Evolutionary conservation across 1,284 basidiomycete genomes (phyloP).

Genomic region (Ceratobasidium sp.): DNA sequence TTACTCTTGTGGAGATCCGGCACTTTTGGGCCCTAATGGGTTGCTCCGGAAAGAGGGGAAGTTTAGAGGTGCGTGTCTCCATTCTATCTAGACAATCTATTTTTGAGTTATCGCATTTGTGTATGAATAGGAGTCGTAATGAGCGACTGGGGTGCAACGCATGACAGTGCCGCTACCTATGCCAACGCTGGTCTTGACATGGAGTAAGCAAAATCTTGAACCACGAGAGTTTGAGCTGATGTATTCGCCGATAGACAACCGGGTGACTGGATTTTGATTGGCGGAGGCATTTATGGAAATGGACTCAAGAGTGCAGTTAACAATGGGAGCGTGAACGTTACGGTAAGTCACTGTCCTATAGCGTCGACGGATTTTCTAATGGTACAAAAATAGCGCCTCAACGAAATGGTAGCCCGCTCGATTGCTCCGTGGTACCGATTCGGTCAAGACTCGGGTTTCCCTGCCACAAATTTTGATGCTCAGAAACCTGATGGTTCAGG

Average conservation of each 20-base stretch:
- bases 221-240: too few species aligned
- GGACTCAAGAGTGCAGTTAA: constrained; percentile 37
- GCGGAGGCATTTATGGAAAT: constrained; percentile 41
- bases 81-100: background rate
- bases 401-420: constrained; percentile 39
- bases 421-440: constrained; percentile 39
- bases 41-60: constrained; percentile 31
- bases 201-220: constrained; percentile 40
- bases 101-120: background rate
- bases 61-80: constrained; percentile 15
- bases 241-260: constrained; percentile 34
- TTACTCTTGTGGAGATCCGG: constrained; percentile 41
- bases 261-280: constrained; percentile 43
- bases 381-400: constrained; percentile 16
- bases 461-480: constrained; percentile 37
- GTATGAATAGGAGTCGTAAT: constrained; percentile 16
- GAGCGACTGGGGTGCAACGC: constrained; percentile 42
- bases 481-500: constrained; percentile 39
- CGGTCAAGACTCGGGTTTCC: constrained; percentile 39
- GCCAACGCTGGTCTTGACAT: constrained; percentile 42
- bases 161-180: constrained; percentile 38
- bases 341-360: background rate
- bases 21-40: constrained; percentile 33
- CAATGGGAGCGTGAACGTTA: constrained; percentile 31
- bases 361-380: background rate